A percentile compares a stretch with the other conserved stretches of the same genome.
phyloP scores from a whole-genome alignment of 83 land plant genomes.

The Thuja plicata region DNA sequence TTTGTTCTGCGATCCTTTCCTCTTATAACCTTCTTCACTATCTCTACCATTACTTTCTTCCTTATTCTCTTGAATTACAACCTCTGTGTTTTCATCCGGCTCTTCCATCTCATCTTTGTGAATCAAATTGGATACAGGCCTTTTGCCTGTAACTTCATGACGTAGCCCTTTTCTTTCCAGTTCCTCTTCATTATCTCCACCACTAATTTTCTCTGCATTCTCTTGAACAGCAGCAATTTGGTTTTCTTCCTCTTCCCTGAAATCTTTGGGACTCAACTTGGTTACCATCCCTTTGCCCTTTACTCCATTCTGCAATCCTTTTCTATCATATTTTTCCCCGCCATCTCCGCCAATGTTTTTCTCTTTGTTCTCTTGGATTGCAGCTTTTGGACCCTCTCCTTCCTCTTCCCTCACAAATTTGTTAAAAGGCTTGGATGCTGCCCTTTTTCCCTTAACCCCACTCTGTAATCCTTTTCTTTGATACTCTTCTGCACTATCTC shows the following conservation, averaged over 20 bases:
- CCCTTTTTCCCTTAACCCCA: not conserved
- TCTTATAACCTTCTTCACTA: not conserved
- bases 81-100: not conserved
- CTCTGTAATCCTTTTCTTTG: not conserved
- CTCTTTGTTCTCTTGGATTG: not conserved
- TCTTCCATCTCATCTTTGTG: not conserved
- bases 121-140: not conserved
- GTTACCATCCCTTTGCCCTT: not conserved
- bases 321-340: not conserved
- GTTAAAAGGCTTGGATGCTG: not conserved
- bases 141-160: not conserved
- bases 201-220: not conserved
- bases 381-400: not conserved
- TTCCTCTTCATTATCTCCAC: not conserved
- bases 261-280: not conserved
- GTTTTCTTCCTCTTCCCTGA: not conserved
- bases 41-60: not conserved
- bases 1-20: not conserved
- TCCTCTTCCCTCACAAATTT: not conserved
- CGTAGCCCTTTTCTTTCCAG: not conserved
- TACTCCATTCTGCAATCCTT: not conserved
- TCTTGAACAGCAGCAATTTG: not conserved
- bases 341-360: not conserved
- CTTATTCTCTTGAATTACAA: not conserved
- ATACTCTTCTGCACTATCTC: not conserved